Evolutionary conservation across 1,139 yeast genomes (phyloP).

Genomic region (Lipomyces yarrowii): DNA sequence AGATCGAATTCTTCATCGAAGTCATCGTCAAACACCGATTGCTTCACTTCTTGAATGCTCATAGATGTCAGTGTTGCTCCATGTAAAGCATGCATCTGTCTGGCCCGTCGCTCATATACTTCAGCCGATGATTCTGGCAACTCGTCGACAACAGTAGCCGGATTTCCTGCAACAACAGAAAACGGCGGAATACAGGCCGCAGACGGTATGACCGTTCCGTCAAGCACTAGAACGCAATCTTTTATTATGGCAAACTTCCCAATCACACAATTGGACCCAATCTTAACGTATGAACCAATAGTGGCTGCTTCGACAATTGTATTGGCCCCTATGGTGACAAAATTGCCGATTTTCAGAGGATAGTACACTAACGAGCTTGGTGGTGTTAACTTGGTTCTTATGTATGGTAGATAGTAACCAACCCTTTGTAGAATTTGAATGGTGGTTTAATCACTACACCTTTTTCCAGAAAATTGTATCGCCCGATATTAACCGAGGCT

Average conservation of each 20-base stretch:
- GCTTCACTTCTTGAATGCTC: not conserved
- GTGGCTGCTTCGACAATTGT: slow-evolving; percentile 48
- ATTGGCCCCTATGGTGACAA: slow-evolving; percentile 54
- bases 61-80: slow-evolving; percentile 11
- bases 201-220: slow-evolving; percentile 56
- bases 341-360: slow-evolving; percentile 59
- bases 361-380: slow-evolving; percentile 33
- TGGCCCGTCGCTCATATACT: slow-evolving; percentile 41
- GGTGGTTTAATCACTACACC: slow-evolving; percentile 47
- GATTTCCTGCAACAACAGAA: slow-evolving; percentile 50
- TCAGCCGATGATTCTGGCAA: slow-evolving; percentile 45
- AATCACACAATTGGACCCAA: slow-evolving; percentile 62
- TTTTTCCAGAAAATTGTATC: slow-evolving; percentile 41
- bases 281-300: slow-evolving; percentile 51
- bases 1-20: slow-evolving; percentile 14
- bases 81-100: slow-evolving; percentile 21
- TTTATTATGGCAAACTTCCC: slow-evolving; percentile 55
- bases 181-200: slow-evolving; percentile 63
- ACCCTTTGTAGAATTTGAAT: slow-evolving; percentile 27
- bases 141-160: slow-evolving; percentile 35
- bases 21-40: slow-evolving; percentile 20
- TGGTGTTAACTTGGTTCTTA: not conserved
- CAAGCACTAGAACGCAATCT: slow-evolving; percentile 61
- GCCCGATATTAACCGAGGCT: slow-evolving; percentile 35
- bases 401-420: slow-evolving; percentile 5